Conservation (phyloP, 805 yeast species). For the Starmerella apis region DNA sequence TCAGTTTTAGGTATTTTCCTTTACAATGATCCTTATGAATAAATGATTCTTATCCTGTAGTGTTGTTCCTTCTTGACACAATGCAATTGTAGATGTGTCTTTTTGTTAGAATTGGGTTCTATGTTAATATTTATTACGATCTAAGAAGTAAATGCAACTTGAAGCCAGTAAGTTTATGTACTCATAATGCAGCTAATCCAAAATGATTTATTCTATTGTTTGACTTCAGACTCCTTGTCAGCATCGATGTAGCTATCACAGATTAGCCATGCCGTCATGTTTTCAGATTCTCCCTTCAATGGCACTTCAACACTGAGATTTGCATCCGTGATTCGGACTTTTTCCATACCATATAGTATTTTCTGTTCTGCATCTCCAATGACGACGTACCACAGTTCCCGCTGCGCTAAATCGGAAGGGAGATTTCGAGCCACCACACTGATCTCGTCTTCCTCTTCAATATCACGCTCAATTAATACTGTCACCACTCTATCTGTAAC, state of each 20-base stretch:
- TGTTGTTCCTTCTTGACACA: too few species aligned
- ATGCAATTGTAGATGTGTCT: too few species aligned
- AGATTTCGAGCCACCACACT: slow-evolving; percentile 32
- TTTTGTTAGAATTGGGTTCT: too few species aligned
- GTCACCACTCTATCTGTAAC: slow-evolving; percentile 41
- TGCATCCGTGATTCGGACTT: slow-evolving; percentile 45
- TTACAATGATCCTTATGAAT: too few species aligned
- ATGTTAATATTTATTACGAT: too few species aligned
- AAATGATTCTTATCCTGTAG: too few species aligned
- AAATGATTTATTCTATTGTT: too few species aligned
- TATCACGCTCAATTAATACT: slow-evolving; percentile 36
- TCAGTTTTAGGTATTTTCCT: too few species aligned
- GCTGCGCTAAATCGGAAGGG: neutral
- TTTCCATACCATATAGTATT: slow-evolving; percentile 64
- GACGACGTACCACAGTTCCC: slow-evolving; percentile 63
- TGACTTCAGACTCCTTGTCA: slow-evolving; percentile 58
- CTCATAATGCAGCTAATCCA: too few species aligned
- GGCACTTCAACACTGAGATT: slow-evolving; percentile 37
- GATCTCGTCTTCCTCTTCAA: slow-evolving; percentile 62
- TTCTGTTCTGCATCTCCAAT: slow-evolving; percentile 54
- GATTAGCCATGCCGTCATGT: slow-evolving; percentile 67
- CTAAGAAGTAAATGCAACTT: too few species aligned
- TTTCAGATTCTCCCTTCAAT: slow-evolving; percentile 32
- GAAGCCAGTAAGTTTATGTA: too few species aligned
- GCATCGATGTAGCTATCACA: slow-evolving; percentile 91